phyloP scores from a whole-genome alignment of 306 rosid genomes.

The Prunus davidiana region DNA sequence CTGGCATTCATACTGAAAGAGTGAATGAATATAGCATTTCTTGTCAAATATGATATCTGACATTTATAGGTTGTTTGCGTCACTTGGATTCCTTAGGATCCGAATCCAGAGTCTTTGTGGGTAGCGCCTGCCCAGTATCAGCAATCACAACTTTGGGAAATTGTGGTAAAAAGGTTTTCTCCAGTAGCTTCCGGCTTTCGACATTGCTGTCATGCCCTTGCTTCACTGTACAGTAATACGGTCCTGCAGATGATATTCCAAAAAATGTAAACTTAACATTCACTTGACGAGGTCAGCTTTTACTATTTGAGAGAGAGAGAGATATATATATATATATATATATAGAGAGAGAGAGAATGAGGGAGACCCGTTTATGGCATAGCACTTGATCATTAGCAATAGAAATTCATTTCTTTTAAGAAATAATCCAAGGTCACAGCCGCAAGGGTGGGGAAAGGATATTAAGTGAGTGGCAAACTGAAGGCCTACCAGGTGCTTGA shows the following conservation, averaged over 20 bases:
- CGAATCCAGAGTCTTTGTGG: neutral
- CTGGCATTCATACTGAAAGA: neutral
- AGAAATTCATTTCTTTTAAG: no score
- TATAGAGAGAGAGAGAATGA: no score
- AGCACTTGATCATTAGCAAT: neutral
- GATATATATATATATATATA: no score
- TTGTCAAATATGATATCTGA: no score
- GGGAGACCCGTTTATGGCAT: no score
- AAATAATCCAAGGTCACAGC: no score
- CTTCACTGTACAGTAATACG: conserved; percentile 58
- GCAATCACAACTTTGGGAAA: neutral
- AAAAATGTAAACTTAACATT: neutral
- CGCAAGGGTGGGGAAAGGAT: no score
- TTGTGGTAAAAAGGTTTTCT: conserved; percentile 8
- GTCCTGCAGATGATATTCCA: conserved; percentile 44
- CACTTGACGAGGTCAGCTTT: neutral
- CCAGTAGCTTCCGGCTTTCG: neutral
- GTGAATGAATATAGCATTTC: no score
- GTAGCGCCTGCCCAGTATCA: neutral
- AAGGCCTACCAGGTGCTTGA: neutral
- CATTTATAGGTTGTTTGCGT: no score
- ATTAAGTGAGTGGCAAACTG: neutral
- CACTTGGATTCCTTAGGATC: no score
- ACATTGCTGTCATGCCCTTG: conserved; percentile 21
- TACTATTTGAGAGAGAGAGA: no score